These are phyloP conservation scores for Colletotrichum endophyticum DNA, from an alignment of 2,329 filamentous ascomycete species.

Conservation along the genomic window DNA sequence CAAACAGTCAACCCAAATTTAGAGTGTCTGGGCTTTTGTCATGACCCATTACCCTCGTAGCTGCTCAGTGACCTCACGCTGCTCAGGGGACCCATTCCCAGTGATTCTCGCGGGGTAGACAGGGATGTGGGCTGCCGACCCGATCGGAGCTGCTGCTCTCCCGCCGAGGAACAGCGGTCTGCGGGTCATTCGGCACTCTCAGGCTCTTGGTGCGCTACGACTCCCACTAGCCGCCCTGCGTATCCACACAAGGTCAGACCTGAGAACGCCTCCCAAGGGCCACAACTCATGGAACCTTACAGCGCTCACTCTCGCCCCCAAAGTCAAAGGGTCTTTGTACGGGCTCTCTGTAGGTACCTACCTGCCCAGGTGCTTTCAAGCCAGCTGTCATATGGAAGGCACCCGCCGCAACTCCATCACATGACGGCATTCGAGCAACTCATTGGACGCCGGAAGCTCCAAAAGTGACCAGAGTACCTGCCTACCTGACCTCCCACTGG, in stretches of 20 bases:
- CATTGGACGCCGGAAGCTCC: conserved; percentile 5
- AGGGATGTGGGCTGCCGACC: conserved; percentile 1
- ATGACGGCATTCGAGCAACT: conserved; percentile 10
- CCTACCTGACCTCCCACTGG: not conserved
- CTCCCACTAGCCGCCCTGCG: not conserved
- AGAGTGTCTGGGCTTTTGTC: not conserved
- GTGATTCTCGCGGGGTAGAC: conserved; percentile 11
- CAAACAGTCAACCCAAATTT: not conserved
- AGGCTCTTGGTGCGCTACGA: not conserved
- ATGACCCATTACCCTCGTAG: not conserved
- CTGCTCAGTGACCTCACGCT: conserved; percentile 4
- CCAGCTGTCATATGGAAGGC: conserved; percentile 7
- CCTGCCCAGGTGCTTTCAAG: not conserved
- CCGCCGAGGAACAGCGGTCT: not conserved
- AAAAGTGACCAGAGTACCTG: not conserved
- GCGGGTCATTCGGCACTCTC: conserved; percentile 12
- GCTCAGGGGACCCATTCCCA: not conserved
- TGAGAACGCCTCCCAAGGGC: not conserved
- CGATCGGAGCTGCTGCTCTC: not conserved
- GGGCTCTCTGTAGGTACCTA: too few species aligned
- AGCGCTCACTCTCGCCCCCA: not conserved
- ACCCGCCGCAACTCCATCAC: conserved; percentile 1
- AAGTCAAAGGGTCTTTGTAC: not conserved
- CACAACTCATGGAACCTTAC: not conserved
- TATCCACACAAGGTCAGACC: conserved; percentile 1